Evolutionary conservation across 306 rosid genomes (phyloP), one percentile per base, ranked within the genome.

Genomic region (Gastrolobium bilobum): DNA sequence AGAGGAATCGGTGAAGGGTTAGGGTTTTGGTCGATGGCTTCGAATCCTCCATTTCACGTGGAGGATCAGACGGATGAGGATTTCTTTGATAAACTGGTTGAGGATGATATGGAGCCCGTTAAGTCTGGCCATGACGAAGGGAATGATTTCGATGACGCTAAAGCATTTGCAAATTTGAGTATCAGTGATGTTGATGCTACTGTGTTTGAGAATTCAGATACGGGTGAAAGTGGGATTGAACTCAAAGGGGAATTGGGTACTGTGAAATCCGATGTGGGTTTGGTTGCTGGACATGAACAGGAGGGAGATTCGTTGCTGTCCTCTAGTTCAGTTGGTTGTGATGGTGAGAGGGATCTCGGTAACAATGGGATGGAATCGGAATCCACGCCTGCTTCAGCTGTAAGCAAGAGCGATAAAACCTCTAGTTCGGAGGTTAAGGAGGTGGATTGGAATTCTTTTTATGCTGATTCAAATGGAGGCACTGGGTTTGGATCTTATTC

Each of bases 31-130:
- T 33, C 42, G 75, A 94, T 94, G 98, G 97, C 92, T 79, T 82
- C 96, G 56, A 89, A 85, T 90, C 97, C 94, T 91, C 92, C 97
- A 79, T 89, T 86, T 65, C 82, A 81, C 10, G 65, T 91, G 94
- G 96, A 94, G 94, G 98, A 94, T 91, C 93, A 89, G 73, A 86
- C 97, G 35, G 96, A 91, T 53, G 98, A 85, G 81, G 98, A 91
- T 85, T 94, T 94, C 83, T 94, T 94, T 54, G 98, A 94, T 84
- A 94, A 90, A 82, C 83, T 94, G 83, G 96, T 94, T 13, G 91
- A 89, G 80, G 95, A 94, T 75, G 97, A 90, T 50, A 68, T 76
- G 44, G 86, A 33, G 53, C 87, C 90, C 15, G 31, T 71, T 10
- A 86, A 79, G 48, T 39, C 81, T 42, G 54, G 72, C 10, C 78